Percentiles rank a stretch among this genome's conserved stretches.
Conservation (phyloP, 331 rosid genomes). For the Phaseolus coccineus region DNA sequence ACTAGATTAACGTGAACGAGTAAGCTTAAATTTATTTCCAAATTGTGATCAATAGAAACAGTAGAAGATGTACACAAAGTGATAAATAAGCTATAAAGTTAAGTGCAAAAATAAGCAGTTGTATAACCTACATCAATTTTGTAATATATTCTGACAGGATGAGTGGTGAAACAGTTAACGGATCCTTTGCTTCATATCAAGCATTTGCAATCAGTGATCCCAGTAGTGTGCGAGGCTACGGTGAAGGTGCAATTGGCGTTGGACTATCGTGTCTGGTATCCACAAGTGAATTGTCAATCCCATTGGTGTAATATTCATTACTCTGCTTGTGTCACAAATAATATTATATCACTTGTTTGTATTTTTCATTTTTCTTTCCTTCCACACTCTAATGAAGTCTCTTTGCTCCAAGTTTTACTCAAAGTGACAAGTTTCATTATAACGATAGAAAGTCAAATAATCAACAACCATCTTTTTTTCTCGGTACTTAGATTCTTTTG, state of each 20-base stretch:
- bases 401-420: too few relatives aligned
- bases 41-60: neutral
- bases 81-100: neutral
- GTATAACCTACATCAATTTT: neutral
- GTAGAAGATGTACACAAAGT: neutral
- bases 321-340: neutral
- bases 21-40: too few relatives aligned
- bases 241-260: slow-evolving; percentile 75
- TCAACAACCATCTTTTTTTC: neutral
- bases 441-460: too few relatives aligned
- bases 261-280: slow-evolving; percentile 71
- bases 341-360: neutral
- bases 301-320: slow-evolving; percentile 54
- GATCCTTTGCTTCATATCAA: slow-evolving; percentile 75
- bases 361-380: neutral
- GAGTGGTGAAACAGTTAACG: slow-evolving; percentile 75
- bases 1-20: too few relatives aligned
- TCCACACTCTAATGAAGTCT: too few relatives aligned
- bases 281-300: slow-evolving; percentile 60
- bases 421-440: too few relatives aligned
- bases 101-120: too few relatives aligned
- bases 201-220: slow-evolving; percentile 79
- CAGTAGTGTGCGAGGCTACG: slow-evolving; percentile 68
- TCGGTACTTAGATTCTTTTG: neutral
- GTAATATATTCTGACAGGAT: slow-evolving; percentile 51